phyloP scores from a whole-genome alignment of 208 protist species.

The Wallacemonas rigidus region DNA sequence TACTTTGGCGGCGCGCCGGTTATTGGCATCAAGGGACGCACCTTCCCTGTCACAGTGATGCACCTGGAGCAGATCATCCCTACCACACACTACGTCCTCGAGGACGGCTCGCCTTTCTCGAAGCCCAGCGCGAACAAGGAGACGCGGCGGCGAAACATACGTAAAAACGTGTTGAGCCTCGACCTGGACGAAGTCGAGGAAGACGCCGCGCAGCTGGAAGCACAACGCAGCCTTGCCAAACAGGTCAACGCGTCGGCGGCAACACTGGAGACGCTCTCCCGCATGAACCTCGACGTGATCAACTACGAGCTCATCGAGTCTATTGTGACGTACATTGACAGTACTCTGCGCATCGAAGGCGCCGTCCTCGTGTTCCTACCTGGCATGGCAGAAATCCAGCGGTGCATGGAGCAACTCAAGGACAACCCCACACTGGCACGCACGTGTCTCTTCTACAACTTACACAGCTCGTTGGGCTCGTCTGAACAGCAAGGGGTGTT shows the following conservation, averaged over 20 bases:
- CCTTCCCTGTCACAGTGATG: conserved; percentile 93
- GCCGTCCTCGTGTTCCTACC: conserved; percentile 97
- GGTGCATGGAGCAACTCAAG: conserved; percentile 85
- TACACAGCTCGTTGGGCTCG: conserved; percentile 93
- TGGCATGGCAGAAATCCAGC: conserved; percentile 94
- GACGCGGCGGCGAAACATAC: conserved; percentile 62
- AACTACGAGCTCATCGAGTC: conserved; percentile 95
- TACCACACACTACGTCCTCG: conserved; percentile 71
- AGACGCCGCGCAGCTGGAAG: conserved; percentile 40
- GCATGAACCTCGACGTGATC: conserved; percentile 91
- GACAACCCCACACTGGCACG: conserved; percentile 48
- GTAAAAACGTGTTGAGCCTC: conserved; percentile 61
- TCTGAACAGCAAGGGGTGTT: conserved; percentile 95
- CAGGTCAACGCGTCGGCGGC: conserved; percentile 48
- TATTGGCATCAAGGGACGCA: conserved; percentile 93
- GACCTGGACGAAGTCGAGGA: conserved; percentile 73
- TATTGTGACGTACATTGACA: conserved; percentile 89
- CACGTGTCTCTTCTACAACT: conserved; percentile 81
- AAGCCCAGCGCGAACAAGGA: conserved; percentile 48
- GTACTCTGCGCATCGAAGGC: conserved; percentile 49
- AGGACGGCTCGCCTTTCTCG: conserved; percentile 84
- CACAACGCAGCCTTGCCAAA: conserved; percentile 45
- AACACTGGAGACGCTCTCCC: conserved; percentile 65
- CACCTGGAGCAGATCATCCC: conserved; percentile 95
- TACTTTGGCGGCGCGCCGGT: conserved; percentile 92